Base-by-base conservation (phyloP, 2,329 filamentous ascomycete species). In the Rhytidhysteron rufulum region DNA sequence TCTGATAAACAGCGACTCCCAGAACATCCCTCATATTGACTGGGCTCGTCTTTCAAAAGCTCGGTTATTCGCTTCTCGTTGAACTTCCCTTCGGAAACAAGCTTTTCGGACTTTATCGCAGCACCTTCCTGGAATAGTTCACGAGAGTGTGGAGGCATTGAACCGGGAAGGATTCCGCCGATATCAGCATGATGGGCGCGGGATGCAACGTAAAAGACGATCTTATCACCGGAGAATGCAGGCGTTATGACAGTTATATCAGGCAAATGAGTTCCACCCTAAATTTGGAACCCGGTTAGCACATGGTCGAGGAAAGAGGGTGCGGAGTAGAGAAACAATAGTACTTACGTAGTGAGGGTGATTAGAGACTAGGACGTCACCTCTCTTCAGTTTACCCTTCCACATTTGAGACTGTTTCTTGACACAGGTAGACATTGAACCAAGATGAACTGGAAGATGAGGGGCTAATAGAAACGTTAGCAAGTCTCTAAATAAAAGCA, bases 381-480 rank as follows among this genome's bases (percentile, higher is more conserved):
- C 87, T 41, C 78, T 82, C 54, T 86, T 85, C 38, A 93, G 69
- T 49, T 84, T 87, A 5, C 84, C 85, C 51, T 82, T 77, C 86
- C 86, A 93, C 41, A 90, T 87, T 51, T 85, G 77, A 4, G 86
- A 83, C 66, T 91, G 86, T 34, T 85, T 85, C 43, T 79, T 75
- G 2, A 91, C 85, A 36, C 86, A 89, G 8, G 86, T 90, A n/a
- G 84, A 86, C 86, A 91, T 89, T 34, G 83, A 88, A 20, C 86
- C 86, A 9, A 93, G 70, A 58, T 91, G 87, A 1, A 90, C 86
- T 0, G 87, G 87, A 10, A 93, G 69, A 69, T 93, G 86, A 0
- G 87, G 87, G 15, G 87, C 77, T 70, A 34, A 15, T 9, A 20
- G 37, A 2, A n/a, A 5, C 3, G 32, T 60, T 39, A 53, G 46